Percentiles rank a stretch among this genome's conserved stretches.
Evolutionary conservation across 1,284 basidiomycete genomes (phyloP).

Genomic region (Boletus holoroseus): DNA sequence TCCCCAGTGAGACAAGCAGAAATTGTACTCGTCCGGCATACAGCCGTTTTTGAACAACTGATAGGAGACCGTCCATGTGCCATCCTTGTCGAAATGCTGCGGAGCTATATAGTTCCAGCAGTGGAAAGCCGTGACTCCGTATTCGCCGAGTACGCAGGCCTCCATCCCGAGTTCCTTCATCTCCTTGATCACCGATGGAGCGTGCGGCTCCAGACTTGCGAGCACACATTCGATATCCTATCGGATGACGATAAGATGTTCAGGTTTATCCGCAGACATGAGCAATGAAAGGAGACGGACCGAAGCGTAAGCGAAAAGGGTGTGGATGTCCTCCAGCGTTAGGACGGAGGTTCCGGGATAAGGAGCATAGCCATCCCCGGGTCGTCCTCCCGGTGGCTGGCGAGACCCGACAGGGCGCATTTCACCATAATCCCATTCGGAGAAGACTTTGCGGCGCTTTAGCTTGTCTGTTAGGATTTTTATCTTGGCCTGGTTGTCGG

Average conservation of each 20-base stretch:
- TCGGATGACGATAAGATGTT: not conserved
- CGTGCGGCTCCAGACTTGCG: not conserved
- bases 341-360: not conserved
- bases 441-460: not conserved
- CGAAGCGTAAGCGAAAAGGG: not conserved
- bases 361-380: not conserved
- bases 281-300: not conserved
- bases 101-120: slow-evolving; percentile 4
- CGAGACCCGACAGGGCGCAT: not conserved
- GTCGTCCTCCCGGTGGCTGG: not conserved
- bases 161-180: not conserved
- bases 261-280: not conserved
- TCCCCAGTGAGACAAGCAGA: not conserved
- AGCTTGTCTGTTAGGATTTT: not conserved
- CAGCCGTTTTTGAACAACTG: not conserved
- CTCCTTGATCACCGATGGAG: not conserved
- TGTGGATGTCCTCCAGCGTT: not conserved
- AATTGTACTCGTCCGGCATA: not conserved
- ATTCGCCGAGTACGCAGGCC: not conserved
- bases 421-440: not conserved
- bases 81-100: not conserved
- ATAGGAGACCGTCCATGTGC: not conserved
- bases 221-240: slow-evolving; percentile 4
- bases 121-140: slow-evolving; percentile 4
- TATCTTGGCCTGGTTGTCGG: not conserved